Conservation (phyloP, 2,329 filamentous ascomycete species). For the Teratosphaeria pseudoeucalypti region DNA sequence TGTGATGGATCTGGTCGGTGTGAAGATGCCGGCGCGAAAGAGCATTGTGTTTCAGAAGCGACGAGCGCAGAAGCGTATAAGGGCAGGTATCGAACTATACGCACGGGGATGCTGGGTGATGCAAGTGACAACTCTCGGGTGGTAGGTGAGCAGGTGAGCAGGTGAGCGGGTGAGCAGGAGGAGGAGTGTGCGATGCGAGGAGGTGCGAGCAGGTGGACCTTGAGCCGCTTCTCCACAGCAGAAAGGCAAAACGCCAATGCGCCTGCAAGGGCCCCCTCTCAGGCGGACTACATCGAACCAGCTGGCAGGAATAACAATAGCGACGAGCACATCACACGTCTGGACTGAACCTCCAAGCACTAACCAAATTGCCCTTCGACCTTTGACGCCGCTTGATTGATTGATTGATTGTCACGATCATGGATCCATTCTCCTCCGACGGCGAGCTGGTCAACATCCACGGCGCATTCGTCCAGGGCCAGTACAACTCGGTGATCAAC, state of each 20-base stretch:
- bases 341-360: not conserved
- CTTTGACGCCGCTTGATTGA: not conserved
- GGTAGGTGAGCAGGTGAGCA: not conserved
- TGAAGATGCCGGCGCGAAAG: not conserved
- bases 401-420: conserved; percentile 31
- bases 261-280: not conserved
- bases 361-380: not conserved
- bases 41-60: not conserved
- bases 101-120: not conserved
- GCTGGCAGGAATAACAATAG: not conserved
- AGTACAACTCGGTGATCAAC: conserved; percentile 68
- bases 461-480: conserved; percentile 61
- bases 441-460: conserved; percentile 59
- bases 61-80: not conserved
- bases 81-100: not conserved
- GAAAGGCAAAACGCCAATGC: not conserved
- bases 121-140: not conserved
- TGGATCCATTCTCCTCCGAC: conserved; percentile 53
- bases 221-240: not conserved
- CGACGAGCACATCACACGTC: not conserved
- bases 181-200: no score
- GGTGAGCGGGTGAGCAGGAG: no score
- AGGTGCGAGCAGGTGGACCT: no score
- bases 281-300: not conserved
- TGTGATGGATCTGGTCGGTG: not conserved